A percentile compares a stretch with the other conserved stretches of the same genome.
Conservation (phyloP, 768 basidiomycete species). For the Leccinum olivaceopallidum region DNA sequence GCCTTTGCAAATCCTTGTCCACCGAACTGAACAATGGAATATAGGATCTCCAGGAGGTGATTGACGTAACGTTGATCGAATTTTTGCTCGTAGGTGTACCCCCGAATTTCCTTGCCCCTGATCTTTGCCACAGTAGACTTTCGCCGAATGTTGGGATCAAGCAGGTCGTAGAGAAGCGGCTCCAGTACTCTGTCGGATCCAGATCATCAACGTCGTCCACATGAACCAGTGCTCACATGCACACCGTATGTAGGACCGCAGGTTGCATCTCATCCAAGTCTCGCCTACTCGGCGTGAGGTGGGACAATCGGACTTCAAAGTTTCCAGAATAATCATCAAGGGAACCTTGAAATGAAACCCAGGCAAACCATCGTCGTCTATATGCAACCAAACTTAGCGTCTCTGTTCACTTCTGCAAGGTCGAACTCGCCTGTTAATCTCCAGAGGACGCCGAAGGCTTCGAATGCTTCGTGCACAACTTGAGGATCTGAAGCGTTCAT, state of each 20-base stretch:
- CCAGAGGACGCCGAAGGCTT: conserved; percentile 94
- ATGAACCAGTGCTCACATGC: background rate
- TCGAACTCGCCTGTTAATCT: conserved; percentile 67
- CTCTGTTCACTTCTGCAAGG: background rate
- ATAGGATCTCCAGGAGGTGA: conserved; percentile 75
- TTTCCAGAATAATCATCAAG: conserved; percentile 85
- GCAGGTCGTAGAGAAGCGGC: conserved; percentile 75
- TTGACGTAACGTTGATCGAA: conserved; percentile 76
- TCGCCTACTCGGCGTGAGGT: conserved; percentile 77
- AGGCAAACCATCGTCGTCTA: conserved; percentile 81
- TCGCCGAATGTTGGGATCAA: conserved; percentile 68
- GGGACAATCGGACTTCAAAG: conserved; percentile 75
- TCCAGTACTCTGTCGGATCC: conserved; percentile 72
- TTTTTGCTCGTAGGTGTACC: conserved; percentile 66
- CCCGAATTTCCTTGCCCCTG: conserved; percentile 64
- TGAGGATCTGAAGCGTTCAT: conserved; percentile 57
- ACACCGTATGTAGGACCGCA: conserved; percentile 90
- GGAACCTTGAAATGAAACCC: conserved; percentile 84
- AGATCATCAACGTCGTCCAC: conserved; percentile 1
- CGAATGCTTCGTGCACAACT: conserved; percentile 60
- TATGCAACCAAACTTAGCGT: conserved; percentile 4
- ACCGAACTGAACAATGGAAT: conserved; percentile 81
- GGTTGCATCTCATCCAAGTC: conserved; percentile 95
- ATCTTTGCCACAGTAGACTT: conserved; percentile 49
- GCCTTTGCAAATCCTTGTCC: conserved; percentile 86